Evolutionary conservation across 1,284 basidiomycete genomes (phyloP).

Genomic region (Ganoderma lucidum): DNA sequence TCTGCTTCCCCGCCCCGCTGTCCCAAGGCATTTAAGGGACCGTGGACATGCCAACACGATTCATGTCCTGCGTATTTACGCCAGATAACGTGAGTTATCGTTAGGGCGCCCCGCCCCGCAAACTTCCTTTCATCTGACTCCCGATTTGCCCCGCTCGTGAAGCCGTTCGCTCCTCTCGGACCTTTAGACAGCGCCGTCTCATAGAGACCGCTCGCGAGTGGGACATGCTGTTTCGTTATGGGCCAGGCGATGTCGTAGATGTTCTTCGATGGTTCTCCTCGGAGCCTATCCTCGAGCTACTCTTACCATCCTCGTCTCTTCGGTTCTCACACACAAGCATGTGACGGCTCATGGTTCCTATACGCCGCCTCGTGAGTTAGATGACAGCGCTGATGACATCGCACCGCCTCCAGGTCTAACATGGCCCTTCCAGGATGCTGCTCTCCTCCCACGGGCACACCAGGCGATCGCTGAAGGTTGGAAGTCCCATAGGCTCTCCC

Average conservation of each 20-base stretch:
- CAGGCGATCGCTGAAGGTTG: slow-evolving; percentile 5
- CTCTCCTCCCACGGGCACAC: slow-evolving; percentile 12
- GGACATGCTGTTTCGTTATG: slow-evolving; percentile 1
- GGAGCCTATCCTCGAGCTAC: slow-evolving; percentile 10
- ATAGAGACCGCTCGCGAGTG: background rate
- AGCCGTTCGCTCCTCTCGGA: background rate
- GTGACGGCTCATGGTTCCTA: slow-evolving; percentile 24
- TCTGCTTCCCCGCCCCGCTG: slow-evolving; percentile 18
- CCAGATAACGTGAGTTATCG: slow-evolving; percentile 4
- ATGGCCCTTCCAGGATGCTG: slow-evolving; percentile 8
- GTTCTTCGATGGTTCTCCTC: background rate
- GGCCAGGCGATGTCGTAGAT: background rate
- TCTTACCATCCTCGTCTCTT: slow-evolving; percentile 17
- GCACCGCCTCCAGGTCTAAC: slow-evolving; percentile 15
- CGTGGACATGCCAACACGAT: background rate
- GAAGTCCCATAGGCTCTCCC: background rate
- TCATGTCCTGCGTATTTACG: background rate
- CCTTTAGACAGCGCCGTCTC: background rate
- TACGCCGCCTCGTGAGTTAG: slow-evolving; percentile 19
- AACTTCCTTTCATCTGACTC: background rate
- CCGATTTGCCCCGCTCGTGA: background rate
- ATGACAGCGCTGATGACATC: slow-evolving; percentile 26
- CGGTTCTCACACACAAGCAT: slow-evolving; percentile 26
- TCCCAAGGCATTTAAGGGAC: slow-evolving; percentile 4
- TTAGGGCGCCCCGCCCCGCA: slow-evolving; percentile 5